These are phyloP conservation scores for Candida berthetii DNA, from an alignment of 805 yeast species.

Conservation along the genomic window DNA sequence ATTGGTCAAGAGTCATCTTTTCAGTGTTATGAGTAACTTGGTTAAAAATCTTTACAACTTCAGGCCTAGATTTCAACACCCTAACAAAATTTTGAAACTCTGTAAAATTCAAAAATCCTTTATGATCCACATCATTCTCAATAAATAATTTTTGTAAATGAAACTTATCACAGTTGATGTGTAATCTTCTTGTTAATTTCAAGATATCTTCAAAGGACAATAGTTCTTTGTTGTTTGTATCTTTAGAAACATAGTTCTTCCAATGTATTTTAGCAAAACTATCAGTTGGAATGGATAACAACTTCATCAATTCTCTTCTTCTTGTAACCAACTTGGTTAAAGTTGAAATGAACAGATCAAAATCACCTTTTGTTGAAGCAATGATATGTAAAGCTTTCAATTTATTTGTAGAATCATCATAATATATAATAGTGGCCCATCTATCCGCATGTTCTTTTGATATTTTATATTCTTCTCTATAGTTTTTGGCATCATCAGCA, in stretches of 20 bases:
- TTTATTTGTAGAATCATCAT: slow-evolving; percentile 49
- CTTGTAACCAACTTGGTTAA: slow-evolving; percentile 48
- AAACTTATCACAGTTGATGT: slow-evolving; percentile 60
- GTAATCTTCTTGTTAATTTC: slow-evolving; percentile 58
- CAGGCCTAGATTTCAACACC: slow-evolving; percentile 58
- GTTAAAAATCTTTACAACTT: slow-evolving; percentile 47
- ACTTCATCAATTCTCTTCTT: slow-evolving; percentile 55
- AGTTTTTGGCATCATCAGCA: slow-evolving; percentile 72
- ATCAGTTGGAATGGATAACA: slow-evolving; percentile 57
- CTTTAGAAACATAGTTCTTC: slow-evolving; percentile 40
- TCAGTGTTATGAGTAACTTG: slow-evolving; percentile 17
- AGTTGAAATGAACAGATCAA: slow-evolving; percentile 48
- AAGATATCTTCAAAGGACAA: slow-evolving; percentile 63
- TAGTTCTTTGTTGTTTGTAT: slow-evolving; percentile 26
- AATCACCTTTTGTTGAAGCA: slow-evolving; percentile 47
- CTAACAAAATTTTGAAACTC: slow-evolving; percentile 76
- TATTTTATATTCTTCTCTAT: slow-evolving; percentile 78
- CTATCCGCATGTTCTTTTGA: slow-evolving; percentile 54
- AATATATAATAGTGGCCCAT: slow-evolving; percentile 83
- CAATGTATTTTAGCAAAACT: slow-evolving; percentile 61
- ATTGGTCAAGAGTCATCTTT: slow-evolving; percentile 22
- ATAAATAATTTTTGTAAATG: slow-evolving; percentile 45
- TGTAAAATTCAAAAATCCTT: slow-evolving; percentile 53
- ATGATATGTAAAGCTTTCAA: slow-evolving; percentile 77
- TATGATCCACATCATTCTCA: slow-evolving; percentile 41